Conservation (phyloP, 2,329 filamentous ascomycete genomes). For the Simplicillium sp. region DNA sequence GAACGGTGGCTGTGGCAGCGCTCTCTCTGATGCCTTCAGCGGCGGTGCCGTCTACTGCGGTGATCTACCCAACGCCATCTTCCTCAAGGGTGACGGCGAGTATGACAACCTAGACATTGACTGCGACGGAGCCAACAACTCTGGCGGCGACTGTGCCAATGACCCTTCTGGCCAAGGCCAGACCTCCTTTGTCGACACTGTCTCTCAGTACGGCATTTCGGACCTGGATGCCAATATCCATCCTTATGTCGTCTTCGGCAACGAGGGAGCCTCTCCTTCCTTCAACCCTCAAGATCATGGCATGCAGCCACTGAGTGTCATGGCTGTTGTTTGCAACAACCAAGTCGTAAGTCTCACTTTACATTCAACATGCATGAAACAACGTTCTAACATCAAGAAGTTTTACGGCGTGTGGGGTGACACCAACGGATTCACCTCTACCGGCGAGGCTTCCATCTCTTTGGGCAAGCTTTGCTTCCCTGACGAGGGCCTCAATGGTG, state of each 20-base stretch:
- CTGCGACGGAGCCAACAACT: conserved; percentile 33
- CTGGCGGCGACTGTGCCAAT: conserved; percentile 21
- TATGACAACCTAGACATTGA: conserved; percentile 44
- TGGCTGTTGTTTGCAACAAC: conserved; percentile 36
- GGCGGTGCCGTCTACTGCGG: conserved; percentile 13
- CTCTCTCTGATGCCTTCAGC: conserved; percentile 6
- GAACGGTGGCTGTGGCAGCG: conserved; percentile 17
- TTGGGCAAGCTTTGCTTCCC: conserved; percentile 42
- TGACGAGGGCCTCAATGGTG: conserved; percentile 30
- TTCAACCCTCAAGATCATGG: conserved; percentile 24
- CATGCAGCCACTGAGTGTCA: conserved; percentile 34
- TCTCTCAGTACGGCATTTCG: conserved; percentile 14
- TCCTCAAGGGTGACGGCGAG: conserved; percentile 22
- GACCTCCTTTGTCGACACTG: conserved; percentile 28
- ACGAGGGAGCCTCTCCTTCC: conserved; percentile 18
- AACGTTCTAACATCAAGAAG: conserved; percentile 21
- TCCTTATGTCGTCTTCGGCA: conserved; percentile 36
- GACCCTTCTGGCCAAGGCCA: conserved; percentile 25
- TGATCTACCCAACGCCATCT: conserved; percentile 23
- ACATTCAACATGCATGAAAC: background rate
- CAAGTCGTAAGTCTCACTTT: conserved; percentile 19
- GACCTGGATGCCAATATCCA: conserved; percentile 35
- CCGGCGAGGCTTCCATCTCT: conserved; percentile 41
- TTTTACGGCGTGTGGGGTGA: conserved; percentile 45
- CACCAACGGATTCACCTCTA: conserved; percentile 37